phyloP scores from a whole-genome alignment of 169 alveolate species.

The Eimeria praecox region DNA sequence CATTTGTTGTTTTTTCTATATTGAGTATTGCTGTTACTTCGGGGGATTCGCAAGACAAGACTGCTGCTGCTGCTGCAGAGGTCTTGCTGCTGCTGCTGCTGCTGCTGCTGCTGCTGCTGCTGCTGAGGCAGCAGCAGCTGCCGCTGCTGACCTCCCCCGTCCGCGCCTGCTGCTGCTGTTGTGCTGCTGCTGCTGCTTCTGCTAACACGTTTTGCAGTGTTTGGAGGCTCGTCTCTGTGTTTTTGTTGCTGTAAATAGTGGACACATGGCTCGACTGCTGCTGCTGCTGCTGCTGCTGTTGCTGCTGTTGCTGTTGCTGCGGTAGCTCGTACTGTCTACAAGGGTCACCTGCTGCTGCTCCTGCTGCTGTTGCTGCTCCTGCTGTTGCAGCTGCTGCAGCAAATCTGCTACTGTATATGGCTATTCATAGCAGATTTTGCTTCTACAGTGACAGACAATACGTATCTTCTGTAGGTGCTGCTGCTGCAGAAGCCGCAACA shows the following conservation, averaged over 20 bases:
- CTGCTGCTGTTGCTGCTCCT: neutral
- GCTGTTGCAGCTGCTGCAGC: conserved; percentile 6
- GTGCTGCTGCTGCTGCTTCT: neutral
- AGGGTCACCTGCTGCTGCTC: conserved; percentile 7
- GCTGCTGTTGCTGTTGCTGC: conserved; percentile 20
- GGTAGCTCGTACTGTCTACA: neutral
- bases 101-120: neutral
- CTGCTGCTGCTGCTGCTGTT: conserved; percentile 25
- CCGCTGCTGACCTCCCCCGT: too few species aligned
- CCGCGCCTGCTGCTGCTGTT: neutral
- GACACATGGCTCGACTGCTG: neutral
- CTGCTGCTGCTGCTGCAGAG: conserved; percentile 10
- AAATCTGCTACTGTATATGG: neutral
- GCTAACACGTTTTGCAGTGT: neutral
- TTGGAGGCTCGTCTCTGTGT: neutral
- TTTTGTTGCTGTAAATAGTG: neutral
- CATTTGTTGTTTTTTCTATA: neutral
- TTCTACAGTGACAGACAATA: neutral
- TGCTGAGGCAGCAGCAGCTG: too few species aligned
- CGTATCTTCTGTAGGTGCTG: neutral
- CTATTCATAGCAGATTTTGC: neutral
- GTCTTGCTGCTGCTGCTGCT: conserved; percentile 2
- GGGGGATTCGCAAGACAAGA: neutral
- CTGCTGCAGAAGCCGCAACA: neutral
- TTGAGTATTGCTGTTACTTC: neutral